phyloP scores from a whole-genome alignment of 2,329 filamentous ascomycete genomes.

The Gnomoniopsis sp. region DNA sequence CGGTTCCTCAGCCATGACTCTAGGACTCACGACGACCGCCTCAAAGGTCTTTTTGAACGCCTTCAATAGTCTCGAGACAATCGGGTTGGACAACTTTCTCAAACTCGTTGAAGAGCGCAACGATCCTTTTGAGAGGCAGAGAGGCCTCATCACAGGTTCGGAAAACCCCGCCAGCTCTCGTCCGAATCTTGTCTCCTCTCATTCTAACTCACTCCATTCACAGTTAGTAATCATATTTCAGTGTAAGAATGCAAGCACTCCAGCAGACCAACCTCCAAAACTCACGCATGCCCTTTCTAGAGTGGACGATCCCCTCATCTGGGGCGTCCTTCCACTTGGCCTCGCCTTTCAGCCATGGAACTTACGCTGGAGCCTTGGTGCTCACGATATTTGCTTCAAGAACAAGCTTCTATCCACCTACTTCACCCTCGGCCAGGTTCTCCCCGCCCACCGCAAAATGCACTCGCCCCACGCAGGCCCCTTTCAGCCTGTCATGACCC shows the following conservation, averaged over 20 bases:
- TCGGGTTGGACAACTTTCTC: slow-evolving; percentile 73
- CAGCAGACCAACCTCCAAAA: background rate
- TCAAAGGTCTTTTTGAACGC: slow-evolving; percentile 73
- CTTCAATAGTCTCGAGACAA: slow-evolving; percentile 70
- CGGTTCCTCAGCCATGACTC: slow-evolving; percentile 66
- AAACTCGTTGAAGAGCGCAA: slow-evolving; percentile 70
- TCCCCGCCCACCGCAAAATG: slow-evolving; percentile 79
- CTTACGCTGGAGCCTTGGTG: slow-evolving; percentile 84
- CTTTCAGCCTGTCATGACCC: slow-evolving; percentile 83
- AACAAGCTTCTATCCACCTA: slow-evolving; percentile 74
- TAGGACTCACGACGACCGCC: slow-evolving; percentile 69
- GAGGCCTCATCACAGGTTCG: slow-evolving; percentile 84
- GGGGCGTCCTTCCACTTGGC: slow-evolving; percentile 78
- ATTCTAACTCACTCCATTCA: slow-evolving; percentile 16
- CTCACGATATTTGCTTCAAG: slow-evolving; percentile 92
- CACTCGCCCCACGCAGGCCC: slow-evolving; percentile 80
- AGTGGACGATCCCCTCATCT: slow-evolving; percentile 89
- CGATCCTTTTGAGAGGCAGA: slow-evolving; percentile 61
- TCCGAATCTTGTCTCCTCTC: background rate
- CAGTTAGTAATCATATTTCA: slow-evolving; percentile 85
- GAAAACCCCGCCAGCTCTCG: slow-evolving; percentile 20
- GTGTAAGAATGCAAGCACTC: slow-evolving; percentile 60
- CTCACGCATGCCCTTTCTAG: slow-evolving; percentile 48
- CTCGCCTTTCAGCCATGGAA: slow-evolving; percentile 71
- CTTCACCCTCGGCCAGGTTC: slow-evolving; percentile 84